Evolutionary conservation across 78 protist species (phyloP), one percentile per base, ranked within the genome.

Genomic region (Dictyostelium citrinum): DNA sequence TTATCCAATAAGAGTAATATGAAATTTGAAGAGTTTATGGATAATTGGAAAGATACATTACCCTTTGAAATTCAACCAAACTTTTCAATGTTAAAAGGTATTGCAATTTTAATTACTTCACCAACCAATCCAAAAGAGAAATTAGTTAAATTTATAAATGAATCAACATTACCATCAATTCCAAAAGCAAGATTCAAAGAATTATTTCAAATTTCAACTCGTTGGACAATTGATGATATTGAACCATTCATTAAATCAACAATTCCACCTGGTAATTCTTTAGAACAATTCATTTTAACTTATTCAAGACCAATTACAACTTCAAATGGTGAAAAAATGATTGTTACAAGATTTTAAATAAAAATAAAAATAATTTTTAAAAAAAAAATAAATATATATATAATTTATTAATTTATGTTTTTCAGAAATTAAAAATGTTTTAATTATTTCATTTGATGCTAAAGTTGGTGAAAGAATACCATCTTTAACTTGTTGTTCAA

Each of bases 401-500:
- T 22, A 41, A 9, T 22, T 74, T 74, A 14, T 16, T 74, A 4
- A 8, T 74, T 74, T 35, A 33, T 74, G 20, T 74, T 43, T 70
- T 70, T 70, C 43, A 16, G 46, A 74, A 16, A 27, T 29, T 22
- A 82, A 41, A 51, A 91, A 91, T 29, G 17, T 39, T 70, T 82
- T 71, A 43, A 91, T 91, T 27, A 91, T 84, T 16, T 58, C 51
- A 22, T 60, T 70, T 5, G 95, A 76, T 20, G 95, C 95, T 3
- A 83, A 61, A 29, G 84, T 39, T 24, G 95, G 90, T 29, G 95
- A 84, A 2, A 91, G 75, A 14, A 64, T 80, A 27, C 96, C 92
- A 51, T 85, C 90, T 81, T 68, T 84, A 41, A 93, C 96, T 79
- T 93, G 93, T 78, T 24, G 33, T 24, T 93, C 94, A 74, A 83